Evolutionary conservation across 2,329 filamentous ascomycete genomes (phyloP).

Genomic region (Lecanoromycetidae sp.): DNA sequence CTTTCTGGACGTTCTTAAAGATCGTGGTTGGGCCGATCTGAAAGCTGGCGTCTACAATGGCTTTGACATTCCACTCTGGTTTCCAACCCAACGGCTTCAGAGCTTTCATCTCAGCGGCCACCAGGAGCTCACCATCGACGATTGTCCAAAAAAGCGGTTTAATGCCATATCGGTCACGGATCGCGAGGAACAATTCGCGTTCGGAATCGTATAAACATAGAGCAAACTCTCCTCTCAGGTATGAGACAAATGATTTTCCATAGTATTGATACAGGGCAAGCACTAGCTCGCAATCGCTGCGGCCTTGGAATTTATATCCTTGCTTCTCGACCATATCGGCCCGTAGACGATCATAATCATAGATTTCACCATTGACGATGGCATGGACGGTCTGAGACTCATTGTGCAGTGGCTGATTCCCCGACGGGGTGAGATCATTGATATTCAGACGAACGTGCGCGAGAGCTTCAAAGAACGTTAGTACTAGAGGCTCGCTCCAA

Average conservation of each 20-base stretch:
- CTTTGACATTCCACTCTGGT: conserved; percentile 42
- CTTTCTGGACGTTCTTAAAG: conserved; percentile 38
- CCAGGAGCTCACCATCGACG: conserved; percentile 30
- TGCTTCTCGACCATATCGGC: conserved; percentile 25
- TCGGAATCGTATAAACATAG: conserved; percentile 40
- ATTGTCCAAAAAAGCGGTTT: conserved; percentile 45
- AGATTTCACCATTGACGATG: conserved; percentile 50
- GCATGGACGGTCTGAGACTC: conserved; percentile 35
- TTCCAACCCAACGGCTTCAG: conserved; percentile 41
- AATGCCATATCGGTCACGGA: conserved; percentile 44
- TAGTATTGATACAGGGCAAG: conserved; percentile 41
- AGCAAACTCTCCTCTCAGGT: conserved; percentile 45
- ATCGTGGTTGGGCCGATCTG: conserved; percentile 35
- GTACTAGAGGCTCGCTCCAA: too few species aligned
- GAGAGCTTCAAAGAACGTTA: conserved; percentile 28
- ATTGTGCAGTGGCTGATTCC: conserved; percentile 37
- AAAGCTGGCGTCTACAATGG: conserved; percentile 35
- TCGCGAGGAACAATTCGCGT: conserved; percentile 34
- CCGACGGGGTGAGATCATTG: conserved; percentile 39
- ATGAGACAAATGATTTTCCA: conserved; percentile 34
- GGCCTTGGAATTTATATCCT: conserved; percentile 35
- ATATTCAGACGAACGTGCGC: conserved; percentile 43
- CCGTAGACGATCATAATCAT: conserved; percentile 39
- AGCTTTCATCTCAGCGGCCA: conserved; percentile 44
- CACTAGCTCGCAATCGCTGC: conserved; percentile 42